Percentiles rank a stretch among this genome's conserved stretches.
Evolutionary conservation across 139 green algal genomes (phyloP).

Genomic region (Trebouxia sp.): DNA sequence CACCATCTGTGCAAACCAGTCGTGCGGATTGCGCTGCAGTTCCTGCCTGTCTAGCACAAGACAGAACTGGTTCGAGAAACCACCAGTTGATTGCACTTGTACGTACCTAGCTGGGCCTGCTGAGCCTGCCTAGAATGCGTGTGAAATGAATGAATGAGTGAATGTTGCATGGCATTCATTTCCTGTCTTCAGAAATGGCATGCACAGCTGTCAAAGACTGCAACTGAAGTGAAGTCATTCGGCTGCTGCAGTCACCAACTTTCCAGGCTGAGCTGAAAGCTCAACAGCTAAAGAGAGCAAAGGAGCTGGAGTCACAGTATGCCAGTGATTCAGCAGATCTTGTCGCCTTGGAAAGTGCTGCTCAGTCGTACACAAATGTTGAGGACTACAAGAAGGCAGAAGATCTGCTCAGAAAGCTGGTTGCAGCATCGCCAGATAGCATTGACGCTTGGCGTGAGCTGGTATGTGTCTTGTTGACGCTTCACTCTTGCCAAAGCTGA

Average conservation of each 20-base stretch:
- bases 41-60: neutral
- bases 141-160: neutral
- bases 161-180: neutral
- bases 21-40: neutral
- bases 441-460: slow-evolving; percentile 42
- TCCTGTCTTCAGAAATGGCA: neutral
- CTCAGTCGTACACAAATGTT: slow-evolving; percentile 28
- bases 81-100: neutral
- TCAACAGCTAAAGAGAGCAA: slow-evolving; percentile 17
- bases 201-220: neutral
- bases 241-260: neutral
- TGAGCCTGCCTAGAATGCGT: no score
- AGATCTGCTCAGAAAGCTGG: slow-evolving; percentile 36
- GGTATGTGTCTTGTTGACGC: no score
- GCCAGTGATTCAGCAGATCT: neutral
- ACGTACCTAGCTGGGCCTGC: no score
- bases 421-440: slow-evolving; percentile 25
- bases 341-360: slow-evolving; percentile 29
- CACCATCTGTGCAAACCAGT: neutral
- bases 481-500: no score
- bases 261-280: slow-evolving; percentile 9
- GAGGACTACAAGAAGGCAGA: slow-evolving; percentile 33
- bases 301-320: slow-evolving; percentile 22
- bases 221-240: neutral
- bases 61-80: neutral